Evolutionary conservation across 352 stramenopile species (phyloP).

Genomic region (Phytophthora kernoviae): DNA sequence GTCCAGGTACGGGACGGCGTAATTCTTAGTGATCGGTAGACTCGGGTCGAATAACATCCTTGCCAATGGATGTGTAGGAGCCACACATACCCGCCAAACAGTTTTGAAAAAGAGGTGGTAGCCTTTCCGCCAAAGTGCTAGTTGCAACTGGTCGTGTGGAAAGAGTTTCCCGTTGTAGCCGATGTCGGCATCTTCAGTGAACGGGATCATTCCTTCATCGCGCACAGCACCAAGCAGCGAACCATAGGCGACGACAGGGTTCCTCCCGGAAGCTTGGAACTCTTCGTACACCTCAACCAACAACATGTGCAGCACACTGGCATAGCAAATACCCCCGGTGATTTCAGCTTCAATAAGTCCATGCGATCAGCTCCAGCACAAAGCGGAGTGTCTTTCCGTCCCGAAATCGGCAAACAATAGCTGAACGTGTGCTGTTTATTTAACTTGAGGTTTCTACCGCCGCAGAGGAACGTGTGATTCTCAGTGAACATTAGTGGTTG

Average conservation of each 20-base stretch:
- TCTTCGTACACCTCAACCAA: conserved; percentile 56
- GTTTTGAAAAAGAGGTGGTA: conserved; percentile 46
- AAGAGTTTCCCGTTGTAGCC: conserved; percentile 27
- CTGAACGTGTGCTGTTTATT: conserved; percentile 4
- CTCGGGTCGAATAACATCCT: conserved; percentile 37
- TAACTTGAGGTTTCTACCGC: conserved; percentile 17
- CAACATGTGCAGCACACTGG: conserved; percentile 54
- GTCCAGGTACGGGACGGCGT: conserved; percentile 37
- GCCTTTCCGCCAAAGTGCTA: conserved; percentile 35
- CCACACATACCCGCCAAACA: conserved; percentile 44
- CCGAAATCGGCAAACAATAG: conserved; percentile 56
- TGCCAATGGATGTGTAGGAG: conserved; percentile 42
- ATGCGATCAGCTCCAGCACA: conserved; percentile 51
- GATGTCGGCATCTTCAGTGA: conserved; percentile 59
- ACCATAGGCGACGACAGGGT: conserved; percentile 43
- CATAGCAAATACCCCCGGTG: conserved; percentile 35
- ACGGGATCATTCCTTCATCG: conserved; percentile 47
- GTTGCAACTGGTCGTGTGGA: conserved; percentile 12
- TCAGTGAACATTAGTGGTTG: conserved; percentile 27
- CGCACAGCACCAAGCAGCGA: conserved; percentile 52
- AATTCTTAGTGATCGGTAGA: conserved; percentile 5
- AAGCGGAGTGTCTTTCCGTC: conserved; percentile 33
- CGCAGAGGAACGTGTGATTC: conserved; percentile 19
- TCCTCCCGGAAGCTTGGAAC: conserved; percentile 24
- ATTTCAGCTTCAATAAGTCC: conserved; percentile 35